Conservation (phyloP, 2,329 filamentous ascomycete species). For the Chalara sp. region DNA sequence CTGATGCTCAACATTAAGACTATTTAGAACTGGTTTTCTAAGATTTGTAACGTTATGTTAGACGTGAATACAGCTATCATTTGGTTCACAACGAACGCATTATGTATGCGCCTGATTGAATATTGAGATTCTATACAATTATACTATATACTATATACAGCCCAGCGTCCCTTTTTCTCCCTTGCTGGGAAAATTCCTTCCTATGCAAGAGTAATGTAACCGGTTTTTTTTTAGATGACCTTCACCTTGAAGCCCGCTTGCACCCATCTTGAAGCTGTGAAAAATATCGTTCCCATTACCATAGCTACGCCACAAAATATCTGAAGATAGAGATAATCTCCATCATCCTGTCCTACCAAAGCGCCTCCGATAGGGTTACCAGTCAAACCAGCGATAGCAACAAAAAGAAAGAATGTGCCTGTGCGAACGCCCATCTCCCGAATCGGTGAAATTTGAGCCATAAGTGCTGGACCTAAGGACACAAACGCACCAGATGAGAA, state of each 20-base stretch:
- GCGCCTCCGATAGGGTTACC: conserved; percentile 63
- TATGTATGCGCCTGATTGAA: no score
- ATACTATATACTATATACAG: no score
- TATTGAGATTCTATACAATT: no score
- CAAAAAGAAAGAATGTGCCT: conserved; percentile 55
- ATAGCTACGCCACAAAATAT: conserved; percentile 56
- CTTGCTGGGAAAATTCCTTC: no score
- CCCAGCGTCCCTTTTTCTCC: no score
- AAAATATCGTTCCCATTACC: conserved; percentile 33
- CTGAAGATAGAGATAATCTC: conserved; percentile 44
- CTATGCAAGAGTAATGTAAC: no score
- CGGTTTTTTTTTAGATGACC: neutral
- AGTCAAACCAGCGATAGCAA: conserved; percentile 58
- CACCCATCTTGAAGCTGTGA: conserved; percentile 24
- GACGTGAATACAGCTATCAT: no score
- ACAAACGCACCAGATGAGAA: conserved; percentile 63
- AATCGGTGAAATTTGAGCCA: conserved; percentile 66
- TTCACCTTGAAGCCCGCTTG: neutral
- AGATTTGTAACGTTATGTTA: no score
- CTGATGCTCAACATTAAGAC: no score
- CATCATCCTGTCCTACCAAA: conserved; percentile 44
- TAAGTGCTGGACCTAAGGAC: conserved; percentile 52
- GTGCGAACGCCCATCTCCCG: conserved; percentile 62
- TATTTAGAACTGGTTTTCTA: no score
- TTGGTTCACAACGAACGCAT: no score